Evolutionary conservation across 2,329 filamentous ascomycete species (phyloP).

Genomic region (Beauveria asiatica): DNA sequence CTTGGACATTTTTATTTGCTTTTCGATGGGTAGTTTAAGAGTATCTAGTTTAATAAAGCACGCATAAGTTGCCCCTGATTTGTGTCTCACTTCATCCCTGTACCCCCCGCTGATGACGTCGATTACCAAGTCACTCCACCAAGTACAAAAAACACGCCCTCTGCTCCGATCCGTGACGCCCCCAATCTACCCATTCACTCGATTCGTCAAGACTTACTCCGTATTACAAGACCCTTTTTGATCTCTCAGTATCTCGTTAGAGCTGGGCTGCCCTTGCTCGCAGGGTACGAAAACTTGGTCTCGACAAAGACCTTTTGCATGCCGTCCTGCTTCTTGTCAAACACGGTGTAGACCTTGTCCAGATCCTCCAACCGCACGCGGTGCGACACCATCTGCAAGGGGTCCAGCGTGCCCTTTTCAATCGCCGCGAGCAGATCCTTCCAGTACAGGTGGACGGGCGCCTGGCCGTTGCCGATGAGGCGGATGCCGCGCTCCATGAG

Average conservation of each 20-base stretch:
- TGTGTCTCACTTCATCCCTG: too few relatives aligned
- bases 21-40: too few relatives aligned
- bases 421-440: constrained; percentile 63
- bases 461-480: constrained; percentile 59
- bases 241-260: constrained; percentile 30
- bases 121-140: background rate
- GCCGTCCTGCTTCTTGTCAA: constrained; percentile 51
- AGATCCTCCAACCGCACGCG: constrained; percentile 67
- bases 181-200: too few relatives aligned
- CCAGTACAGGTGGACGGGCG: constrained; percentile 79
- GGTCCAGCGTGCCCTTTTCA: constrained; percentile 60
- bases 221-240: too few relatives aligned
- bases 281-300: constrained; percentile 47
- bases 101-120: too few relatives aligned
- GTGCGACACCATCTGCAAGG: constrained; percentile 72
- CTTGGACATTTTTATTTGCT: too few relatives aligned
- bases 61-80: too few relatives aligned
- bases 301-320: constrained; percentile 76
- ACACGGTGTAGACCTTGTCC: constrained; percentile 56
- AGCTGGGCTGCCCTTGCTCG: constrained; percentile 32
- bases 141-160: too few relatives aligned
- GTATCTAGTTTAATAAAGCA: too few relatives aligned
- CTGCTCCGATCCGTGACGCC: too few relatives aligned
- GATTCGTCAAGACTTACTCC: too few relatives aligned
- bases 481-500: constrained; percentile 82